Evolutionary conservation across 208 protist genomes (phyloP).

Genomic region (Crithidia bombi): DNA sequence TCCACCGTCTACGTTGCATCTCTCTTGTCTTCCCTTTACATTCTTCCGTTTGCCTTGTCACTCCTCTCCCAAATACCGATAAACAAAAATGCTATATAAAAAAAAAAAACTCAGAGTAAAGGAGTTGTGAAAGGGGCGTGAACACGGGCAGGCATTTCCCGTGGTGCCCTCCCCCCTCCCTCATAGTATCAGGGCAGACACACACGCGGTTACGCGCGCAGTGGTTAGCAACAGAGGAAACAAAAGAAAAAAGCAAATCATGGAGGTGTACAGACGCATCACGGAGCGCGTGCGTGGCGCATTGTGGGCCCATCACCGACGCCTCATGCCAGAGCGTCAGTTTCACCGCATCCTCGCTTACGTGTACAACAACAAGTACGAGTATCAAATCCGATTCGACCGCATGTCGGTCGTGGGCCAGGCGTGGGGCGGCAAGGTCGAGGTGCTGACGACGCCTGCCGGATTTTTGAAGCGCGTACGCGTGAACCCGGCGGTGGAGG

Average conservation of each 20-base stretch:
- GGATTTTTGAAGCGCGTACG: slow-evolving; percentile 88
- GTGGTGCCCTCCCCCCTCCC: no score
- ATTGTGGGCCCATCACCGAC: slow-evolving; percentile 91
- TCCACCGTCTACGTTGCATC: no score
- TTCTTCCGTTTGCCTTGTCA: no score
- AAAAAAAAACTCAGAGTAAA: no score
- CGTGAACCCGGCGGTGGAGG: slow-evolving; percentile 81
- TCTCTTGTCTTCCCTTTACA: no score
- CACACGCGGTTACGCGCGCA: no score
- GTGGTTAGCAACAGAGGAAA: no score
- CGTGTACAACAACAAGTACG: slow-evolving; percentile 95
- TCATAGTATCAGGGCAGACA: no score
- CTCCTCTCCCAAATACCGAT: no score
- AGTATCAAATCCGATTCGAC: slow-evolving; percentile 92
- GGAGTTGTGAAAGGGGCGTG: no score
- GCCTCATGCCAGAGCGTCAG: slow-evolving; percentile 91
- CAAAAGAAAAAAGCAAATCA: slow-evolving; percentile 35
- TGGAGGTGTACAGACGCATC: slow-evolving; percentile 92
- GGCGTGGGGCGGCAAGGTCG: slow-evolving; percentile 81
- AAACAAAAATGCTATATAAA: no score
- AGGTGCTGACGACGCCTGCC: slow-evolving; percentile 86
- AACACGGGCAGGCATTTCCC: no score
- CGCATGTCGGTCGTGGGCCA: slow-evolving; percentile 86
- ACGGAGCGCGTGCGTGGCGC: slow-evolving; percentile 88
- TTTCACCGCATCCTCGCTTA: slow-evolving; percentile 92